Percentiles rank a stretch among this genome's conserved stretches.
Evolutionary conservation across 768 basidiomycete species (phyloP).

Genomic region (Cystofilobasidium capitatum): DNA sequence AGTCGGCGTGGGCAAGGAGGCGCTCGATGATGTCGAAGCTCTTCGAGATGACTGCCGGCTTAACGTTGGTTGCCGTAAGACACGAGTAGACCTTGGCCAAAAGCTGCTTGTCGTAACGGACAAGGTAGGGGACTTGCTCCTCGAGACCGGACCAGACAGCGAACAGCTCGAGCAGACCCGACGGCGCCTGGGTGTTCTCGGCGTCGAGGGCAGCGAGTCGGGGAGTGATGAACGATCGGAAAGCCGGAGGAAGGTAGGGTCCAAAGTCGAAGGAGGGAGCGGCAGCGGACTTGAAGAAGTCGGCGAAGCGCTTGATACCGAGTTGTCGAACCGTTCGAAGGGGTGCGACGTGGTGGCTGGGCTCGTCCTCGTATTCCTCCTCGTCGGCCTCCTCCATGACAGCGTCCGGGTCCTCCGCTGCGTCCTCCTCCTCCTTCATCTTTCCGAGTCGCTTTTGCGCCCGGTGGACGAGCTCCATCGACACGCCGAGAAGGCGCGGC

Average conservation of each 20-base stretch:
- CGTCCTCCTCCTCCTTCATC: slow-evolving; percentile 23
- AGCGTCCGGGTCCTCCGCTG: slow-evolving; percentile 33
- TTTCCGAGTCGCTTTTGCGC: slow-evolving; percentile 54
- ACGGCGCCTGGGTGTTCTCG: slow-evolving; percentile 88
- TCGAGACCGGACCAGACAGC: slow-evolving; percentile 58
- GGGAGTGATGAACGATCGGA: slow-evolving; percentile 66
- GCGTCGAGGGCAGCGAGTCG: slow-evolving; percentile 61
- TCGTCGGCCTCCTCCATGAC: slow-evolving; percentile 42
- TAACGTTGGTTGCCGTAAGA: slow-evolving; percentile 71
- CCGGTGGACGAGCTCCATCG: slow-evolving; percentile 54
- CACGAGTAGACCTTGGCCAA: slow-evolving; percentile 74
- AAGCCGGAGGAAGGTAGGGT: slow-evolving; percentile 58
- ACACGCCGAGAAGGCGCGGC: slow-evolving; percentile 62
- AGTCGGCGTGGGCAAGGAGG: slow-evolving; percentile 49
- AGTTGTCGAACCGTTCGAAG: slow-evolving; percentile 63
- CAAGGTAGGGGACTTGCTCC: slow-evolving; percentile 55
- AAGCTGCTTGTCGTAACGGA: slow-evolving; percentile 56
- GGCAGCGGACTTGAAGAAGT: slow-evolving; percentile 71
- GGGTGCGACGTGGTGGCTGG: slow-evolving; percentile 29
- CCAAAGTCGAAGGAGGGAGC: slow-evolving; percentile 55
- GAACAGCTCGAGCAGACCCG: slow-evolving; percentile 76
- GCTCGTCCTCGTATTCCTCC: slow-evolving; percentile 28
- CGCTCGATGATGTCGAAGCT: slow-evolving; percentile 78
- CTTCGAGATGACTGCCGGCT: slow-evolving; percentile 66
- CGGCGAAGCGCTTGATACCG: slow-evolving; percentile 73